Base-by-base conservation (phyloP, 2,329 filamentous ascomycete genomes). In the Chaetomiaceae sp. region DNA sequence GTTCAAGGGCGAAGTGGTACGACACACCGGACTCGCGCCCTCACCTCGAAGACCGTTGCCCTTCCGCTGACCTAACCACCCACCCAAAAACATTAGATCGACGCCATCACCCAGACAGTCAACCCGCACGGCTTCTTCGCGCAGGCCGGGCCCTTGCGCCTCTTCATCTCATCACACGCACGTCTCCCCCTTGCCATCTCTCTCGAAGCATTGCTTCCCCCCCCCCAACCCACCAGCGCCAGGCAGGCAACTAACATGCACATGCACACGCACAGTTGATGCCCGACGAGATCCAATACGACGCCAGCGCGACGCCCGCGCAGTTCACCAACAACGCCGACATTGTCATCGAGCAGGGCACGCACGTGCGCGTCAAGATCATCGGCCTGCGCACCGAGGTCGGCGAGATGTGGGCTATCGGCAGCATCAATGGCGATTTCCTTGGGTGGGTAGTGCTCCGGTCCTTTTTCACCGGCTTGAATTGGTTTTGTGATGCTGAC, bases 291-390 rank as follows among this genome's bases (percentile, higher is more conserved):
- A 89, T 96, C 70, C 93, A 89, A 70, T 97, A 89, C 76, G 92
- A 96, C 66, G 87, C 89, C 41, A 96, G 96, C 62, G 91, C 92
- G 45, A 96, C 92, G 33, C 93, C 93, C n/a, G 90, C 92, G 3
- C 89, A 95, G 64, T 99, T 90, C 70, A 96, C 91, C 34, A 92
- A 99, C 68, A 92, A 96, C 63, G 89, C 88, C 56, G 93, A 96
- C 59, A 89, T 91, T 59, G 85, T 90, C 31, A 95, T 99, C 63
- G 91, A 97, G 71, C 89, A 90, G 53, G 89, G 90, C 42, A 95
- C 91, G 14, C 92, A 96, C 62, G 83, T 99, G 57, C 87, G 93
- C 41, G 82, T 97, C 58, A 96, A 96, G 73, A 85, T 99, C 57
- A 89, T 96, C 62, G 93, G 93, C 70, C 87, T 92, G 44, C 83